These are phyloP conservation scores for Fusarium equiseti DNA, from an alignment of 2,329 filamentous ascomycete genomes.

Conservation along the genomic window DNA sequence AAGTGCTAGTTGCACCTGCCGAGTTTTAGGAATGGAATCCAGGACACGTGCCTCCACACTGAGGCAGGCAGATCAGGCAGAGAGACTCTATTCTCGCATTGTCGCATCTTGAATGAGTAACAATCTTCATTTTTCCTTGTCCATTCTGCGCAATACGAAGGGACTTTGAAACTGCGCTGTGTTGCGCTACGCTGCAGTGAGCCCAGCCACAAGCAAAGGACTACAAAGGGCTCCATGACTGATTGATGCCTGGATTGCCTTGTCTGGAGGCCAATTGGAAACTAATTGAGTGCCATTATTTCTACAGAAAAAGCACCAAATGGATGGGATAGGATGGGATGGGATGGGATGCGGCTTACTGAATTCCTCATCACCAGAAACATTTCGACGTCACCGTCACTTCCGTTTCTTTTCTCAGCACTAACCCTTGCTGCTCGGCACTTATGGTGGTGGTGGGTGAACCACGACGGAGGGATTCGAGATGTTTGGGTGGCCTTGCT, in stretches of 20 bases:
- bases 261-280: not conserved
- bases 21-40: constrained; percentile 24
- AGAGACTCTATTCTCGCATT: constrained; percentile 23
- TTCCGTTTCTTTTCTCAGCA: constrained; percentile 30
- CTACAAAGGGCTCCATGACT: not conserved
- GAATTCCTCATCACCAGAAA: not conserved
- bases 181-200: not conserved
- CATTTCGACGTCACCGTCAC: constrained; percentile 32
- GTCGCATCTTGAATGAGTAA: constrained; percentile 17
- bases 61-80: constrained; percentile 45
- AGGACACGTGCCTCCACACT: constrained; percentile 28
- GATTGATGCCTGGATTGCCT: constrained; percentile 27
- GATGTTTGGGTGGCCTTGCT: constrained; percentile 30
- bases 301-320: not conserved
- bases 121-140: constrained; percentile 1
- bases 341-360: not conserved
- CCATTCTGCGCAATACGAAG: constrained; percentile 5
- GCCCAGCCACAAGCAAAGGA: constrained; percentile 9
- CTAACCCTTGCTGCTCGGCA: constrained; percentile 41
- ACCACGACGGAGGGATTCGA: not conserved
- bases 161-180: constrained; percentile 22
- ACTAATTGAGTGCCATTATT: not conserved
- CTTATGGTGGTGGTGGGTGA: constrained; percentile 37
- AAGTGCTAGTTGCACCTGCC: constrained; percentile 2
- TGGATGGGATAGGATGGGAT: not conserved